Evolutionary conservation across 2,329 filamentous ascomycete genomes (phyloP), one percentile per base, ranked within the genome.

Genomic region (Penicillium psychrosexuale): DNA sequence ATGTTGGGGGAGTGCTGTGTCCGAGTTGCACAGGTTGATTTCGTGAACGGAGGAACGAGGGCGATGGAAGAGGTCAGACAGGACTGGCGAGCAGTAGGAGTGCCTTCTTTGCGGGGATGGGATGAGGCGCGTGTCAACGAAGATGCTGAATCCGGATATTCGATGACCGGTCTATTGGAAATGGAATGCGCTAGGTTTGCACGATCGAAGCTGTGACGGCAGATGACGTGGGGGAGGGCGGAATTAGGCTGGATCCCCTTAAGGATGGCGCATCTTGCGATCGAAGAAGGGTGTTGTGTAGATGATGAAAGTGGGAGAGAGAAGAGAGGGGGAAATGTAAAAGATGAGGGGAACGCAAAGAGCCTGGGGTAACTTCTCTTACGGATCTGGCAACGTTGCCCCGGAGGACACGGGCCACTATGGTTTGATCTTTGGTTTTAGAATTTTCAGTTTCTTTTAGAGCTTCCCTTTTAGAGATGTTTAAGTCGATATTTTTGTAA

Each of bases 221-320:
- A 56, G 59, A 68, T 69, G 66, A 70, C 63, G 67, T 67, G 55
- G 61, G 66, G 63, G 63, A 64, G 65, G 36, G 8, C 3, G 17
- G 28, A 28, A 37, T 8, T 53, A 39, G 45, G 60, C 63, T 59
- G 52, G 52, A 58, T 62, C 61, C 59, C 65, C 55, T 70, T 58
- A 71, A 57, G 64, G 59, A 58, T 53, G 59, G 61, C 59, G 62
- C 63, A 67, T 63, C 44, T 28, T 53, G 43, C 24, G 47, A 49
- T 15, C 44, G 42, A 31, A 39, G 37, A 47, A 39, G 47, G 37
- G 27, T 27, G 36, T 42, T 30, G 47, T 27, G 37, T 57, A 57
- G 42, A 51, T 53, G 56, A 57, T 58, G 53, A 38, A 58, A 55
- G 49, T 36, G 55, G 43, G 51, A 57, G 47, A 28, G 31, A 43